Percentiles rank a stretch among this genome's conserved stretches.
These are phyloP conservation scores for Aureobasidium sp. DNA, from an alignment of 2,329 filamentous ascomycete species.

Conservation along the genomic window DNA sequence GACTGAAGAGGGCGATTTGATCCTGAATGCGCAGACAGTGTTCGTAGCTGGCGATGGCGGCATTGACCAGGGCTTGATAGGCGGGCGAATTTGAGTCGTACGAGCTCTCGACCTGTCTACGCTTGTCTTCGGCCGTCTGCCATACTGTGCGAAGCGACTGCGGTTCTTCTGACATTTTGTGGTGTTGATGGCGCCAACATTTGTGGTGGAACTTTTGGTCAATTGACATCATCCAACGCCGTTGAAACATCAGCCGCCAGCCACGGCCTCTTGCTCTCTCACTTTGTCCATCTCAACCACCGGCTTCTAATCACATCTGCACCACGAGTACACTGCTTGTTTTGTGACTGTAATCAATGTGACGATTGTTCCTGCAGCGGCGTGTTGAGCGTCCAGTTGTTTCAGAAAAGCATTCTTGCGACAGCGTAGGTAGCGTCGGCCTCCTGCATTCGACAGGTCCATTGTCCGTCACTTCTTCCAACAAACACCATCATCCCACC, in stretches of 20 bases:
- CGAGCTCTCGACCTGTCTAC: slow-evolving; percentile 51
- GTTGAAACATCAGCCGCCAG: neutral
- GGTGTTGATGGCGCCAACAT: neutral
- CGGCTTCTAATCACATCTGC: no score
- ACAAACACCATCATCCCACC: neutral
- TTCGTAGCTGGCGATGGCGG: slow-evolving; percentile 62
- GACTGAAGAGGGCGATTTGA: slow-evolving; percentile 73
- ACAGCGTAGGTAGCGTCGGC: neutral
- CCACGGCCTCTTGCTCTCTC: neutral
- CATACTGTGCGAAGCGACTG: slow-evolving; percentile 49
- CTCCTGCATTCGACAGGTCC: neutral
- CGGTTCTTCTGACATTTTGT: slow-evolving; percentile 35
- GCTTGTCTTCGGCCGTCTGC: slow-evolving; percentile 44
- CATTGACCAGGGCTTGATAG: slow-evolving; percentile 59
- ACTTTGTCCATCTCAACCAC: neutral
- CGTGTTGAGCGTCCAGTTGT: neutral
- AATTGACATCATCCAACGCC: neutral
- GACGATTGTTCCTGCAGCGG: neutral
- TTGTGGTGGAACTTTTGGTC: neutral
- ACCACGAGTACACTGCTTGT: neutral
- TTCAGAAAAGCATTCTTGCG: neutral
- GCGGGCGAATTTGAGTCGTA: slow-evolving; percentile 55
- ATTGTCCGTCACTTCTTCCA: neutral
- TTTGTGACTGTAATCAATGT: neutral
- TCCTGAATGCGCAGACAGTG: slow-evolving; percentile 61